Evolutionary conservation across 2,329 filamentous ascomycete genomes (phyloP).

Genomic region (Colletotrichum sp.): DNA sequence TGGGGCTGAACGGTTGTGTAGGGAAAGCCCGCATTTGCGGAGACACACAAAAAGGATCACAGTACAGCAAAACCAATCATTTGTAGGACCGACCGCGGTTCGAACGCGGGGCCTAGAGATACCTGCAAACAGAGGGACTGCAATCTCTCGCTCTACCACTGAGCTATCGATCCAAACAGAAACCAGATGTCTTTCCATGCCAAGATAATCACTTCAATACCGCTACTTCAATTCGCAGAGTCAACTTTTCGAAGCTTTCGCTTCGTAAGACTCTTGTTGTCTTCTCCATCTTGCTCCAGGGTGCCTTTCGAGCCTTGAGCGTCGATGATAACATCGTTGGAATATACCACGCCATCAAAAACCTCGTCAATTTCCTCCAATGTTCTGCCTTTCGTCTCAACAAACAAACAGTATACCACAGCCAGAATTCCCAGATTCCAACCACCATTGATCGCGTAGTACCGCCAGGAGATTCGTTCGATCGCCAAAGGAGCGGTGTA

Average conservation of each 20-base stretch:
- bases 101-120: constrained; percentile 15
- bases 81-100: constrained; percentile 5
- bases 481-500: not conserved
- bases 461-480: not conserved
- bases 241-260: not conserved
- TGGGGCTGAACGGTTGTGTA: not conserved
- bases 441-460: not conserved
- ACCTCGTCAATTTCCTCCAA: not conserved
- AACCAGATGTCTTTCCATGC: not conserved
- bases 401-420: not conserved
- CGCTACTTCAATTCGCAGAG: not conserved
- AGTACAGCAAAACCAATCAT: not conserved
- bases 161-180: constrained; percentile 14
- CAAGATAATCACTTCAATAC: not conserved
- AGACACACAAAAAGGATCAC: not conserved
- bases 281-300: not conserved
- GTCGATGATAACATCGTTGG: not conserved
- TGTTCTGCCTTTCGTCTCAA: not conserved
- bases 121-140: not conserved
- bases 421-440: not conserved
- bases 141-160: constrained; percentile 20
- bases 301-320: not conserved
- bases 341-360: not conserved
- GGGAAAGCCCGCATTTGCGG: not conserved
- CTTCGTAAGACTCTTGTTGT: not conserved